Evolutionary conservation across 2,329 filamentous ascomycete genomes (phyloP), one percentile per base, ranked within the genome.

Genomic region (Colletotrichum liaoningense): DNA sequence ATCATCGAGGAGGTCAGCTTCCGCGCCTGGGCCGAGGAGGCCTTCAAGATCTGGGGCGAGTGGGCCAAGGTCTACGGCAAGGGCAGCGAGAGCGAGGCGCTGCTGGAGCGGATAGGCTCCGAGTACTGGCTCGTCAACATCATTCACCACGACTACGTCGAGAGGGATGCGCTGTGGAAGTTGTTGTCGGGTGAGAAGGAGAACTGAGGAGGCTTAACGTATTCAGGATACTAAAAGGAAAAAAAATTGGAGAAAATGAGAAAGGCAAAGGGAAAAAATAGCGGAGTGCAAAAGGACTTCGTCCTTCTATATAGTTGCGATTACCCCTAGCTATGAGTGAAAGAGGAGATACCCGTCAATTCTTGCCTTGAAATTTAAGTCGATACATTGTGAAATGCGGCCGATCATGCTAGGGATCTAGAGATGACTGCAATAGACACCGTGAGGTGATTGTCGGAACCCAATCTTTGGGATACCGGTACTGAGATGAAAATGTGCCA

Each of bases 1-100:
- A 98, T 98, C 79, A 97, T 98, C 79, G 96, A 98, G 81, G 94
- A 95, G 77, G 94, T 98, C 64, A 97, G 94, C 81, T 98, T 98
- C 88, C 89, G 92, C 75, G 95, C 95, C 8, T 99, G 97, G 97
- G 90, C 92, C 70, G 97, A 98, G 80, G 97, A 99, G 87, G 96
- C 97, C 1, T 99, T 97, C 85, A 93, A 93, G 38, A 98, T 98
- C 79, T 98, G 96, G 94, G 90, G 88, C 55, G 97, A 98, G 85
- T 99, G 97, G 97, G 92, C 93, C 74, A 89, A 93, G 77, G 93
- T 98, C 59, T 98, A 98, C 82, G 91, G 91, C n/a, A 88, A 92
- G 60, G 91, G 90, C 6, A 93, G 92, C 3, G 87, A 90, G 64
- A 95, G 92, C 72, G 92, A 93, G 77, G 90, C 89, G 79, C 86